phyloP scores from a whole-genome alignment of 73 alveolate genomes.

The Symbiodinium pilosum region DNA sequence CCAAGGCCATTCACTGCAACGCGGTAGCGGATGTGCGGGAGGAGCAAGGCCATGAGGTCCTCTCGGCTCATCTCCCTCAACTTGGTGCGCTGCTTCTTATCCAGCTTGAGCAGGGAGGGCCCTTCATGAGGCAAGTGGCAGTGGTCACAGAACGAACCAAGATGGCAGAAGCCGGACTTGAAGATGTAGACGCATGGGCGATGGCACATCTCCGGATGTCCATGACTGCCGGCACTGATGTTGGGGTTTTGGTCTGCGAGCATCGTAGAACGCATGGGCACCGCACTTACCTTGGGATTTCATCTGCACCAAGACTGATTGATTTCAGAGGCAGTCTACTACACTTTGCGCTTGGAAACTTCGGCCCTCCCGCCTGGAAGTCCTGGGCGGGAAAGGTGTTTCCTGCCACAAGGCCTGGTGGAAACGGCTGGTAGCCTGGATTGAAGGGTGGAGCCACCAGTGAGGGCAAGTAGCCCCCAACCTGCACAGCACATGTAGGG shows the following conservation, averaged over 20 bases:
- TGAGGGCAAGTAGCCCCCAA: too few relatives aligned
- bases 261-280: too few relatives aligned
- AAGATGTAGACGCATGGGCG: not conserved
- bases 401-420: too few relatives aligned
- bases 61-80: not conserved
- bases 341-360: too few relatives aligned
- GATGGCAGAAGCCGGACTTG: not conserved
- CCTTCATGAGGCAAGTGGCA: not conserved
- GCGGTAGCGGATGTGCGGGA: not conserved
- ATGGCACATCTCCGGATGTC: constrained; percentile 16
- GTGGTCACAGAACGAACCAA: not conserved
- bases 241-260: not conserved
- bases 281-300: too few relatives aligned
- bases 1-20: not conserved
- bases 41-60: constrained; percentile 8
- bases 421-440: too few relatives aligned
- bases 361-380: too few relatives aligned
- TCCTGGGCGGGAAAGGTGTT: too few relatives aligned
- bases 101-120: not conserved
- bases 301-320: not conserved
- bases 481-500: too few relatives aligned
- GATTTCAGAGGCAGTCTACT: not conserved
- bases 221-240: constrained; percentile 16
- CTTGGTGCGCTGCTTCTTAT: not conserved
- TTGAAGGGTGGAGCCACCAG: too few relatives aligned